Conservation (phyloP, 306 rosid species). For the Quercus suber region DNA sequence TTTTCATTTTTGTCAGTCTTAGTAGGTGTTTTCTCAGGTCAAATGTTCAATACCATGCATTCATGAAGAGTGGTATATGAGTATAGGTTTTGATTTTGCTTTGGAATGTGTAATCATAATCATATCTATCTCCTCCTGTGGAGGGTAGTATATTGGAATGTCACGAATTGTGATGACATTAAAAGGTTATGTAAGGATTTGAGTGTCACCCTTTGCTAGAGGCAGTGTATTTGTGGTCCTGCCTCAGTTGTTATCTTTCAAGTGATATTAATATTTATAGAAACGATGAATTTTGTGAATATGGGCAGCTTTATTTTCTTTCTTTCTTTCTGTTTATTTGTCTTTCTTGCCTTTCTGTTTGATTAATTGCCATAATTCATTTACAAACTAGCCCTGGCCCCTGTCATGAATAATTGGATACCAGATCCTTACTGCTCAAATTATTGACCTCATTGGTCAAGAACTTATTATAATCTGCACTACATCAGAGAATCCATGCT, state of each 20-base stretch:
- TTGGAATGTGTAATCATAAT: slow-evolving; percentile 36
- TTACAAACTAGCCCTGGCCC: background rate
- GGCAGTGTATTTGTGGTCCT: slow-evolving; percentile 15
- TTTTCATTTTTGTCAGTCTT: slow-evolving; percentile 25
- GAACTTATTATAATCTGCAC: too few relatives aligned
- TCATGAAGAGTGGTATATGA: slow-evolving; percentile 25
- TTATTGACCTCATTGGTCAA: background rate
- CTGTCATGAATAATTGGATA: background rate
- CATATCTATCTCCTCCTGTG: slow-evolving; percentile 13
- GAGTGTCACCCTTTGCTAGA: slow-evolving; percentile 28
- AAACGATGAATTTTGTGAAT: slow-evolving; percentile 21
- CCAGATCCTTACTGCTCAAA: background rate
- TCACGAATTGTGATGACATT: slow-evolving; percentile 30
- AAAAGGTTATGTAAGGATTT: slow-evolving; percentile 28
- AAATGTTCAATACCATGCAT: slow-evolving; percentile 46
- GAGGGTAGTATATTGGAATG: slow-evolving; percentile 29
- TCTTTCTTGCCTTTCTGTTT: background rate
- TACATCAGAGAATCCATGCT: too few relatives aligned
- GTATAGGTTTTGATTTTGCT: slow-evolving; percentile 21
- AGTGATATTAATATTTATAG: background rate
- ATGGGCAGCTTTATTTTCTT: background rate
- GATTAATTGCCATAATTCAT: background rate
- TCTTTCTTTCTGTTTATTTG: background rate
- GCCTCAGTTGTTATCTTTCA: slow-evolving; percentile 23
- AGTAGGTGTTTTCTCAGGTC: slow-evolving; percentile 22